phyloP scores from a whole-genome alignment of 108 stramenopile species.

The Cyclotella sp. region DNA sequence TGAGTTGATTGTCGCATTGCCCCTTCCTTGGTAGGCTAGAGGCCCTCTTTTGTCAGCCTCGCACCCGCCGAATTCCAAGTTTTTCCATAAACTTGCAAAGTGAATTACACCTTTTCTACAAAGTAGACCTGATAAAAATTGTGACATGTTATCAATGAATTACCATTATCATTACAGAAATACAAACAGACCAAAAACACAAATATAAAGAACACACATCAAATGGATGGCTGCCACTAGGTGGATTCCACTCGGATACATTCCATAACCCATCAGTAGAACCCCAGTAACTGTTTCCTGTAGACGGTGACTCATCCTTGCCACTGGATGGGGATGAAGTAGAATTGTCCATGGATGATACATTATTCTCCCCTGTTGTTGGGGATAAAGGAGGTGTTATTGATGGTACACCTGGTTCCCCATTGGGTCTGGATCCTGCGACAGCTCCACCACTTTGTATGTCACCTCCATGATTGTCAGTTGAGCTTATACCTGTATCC shows the following conservation, averaged over 20 bases:
- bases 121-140: too few relatives aligned
- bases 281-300: slow-evolving; percentile 4
- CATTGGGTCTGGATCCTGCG: background rate
- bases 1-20: too few relatives aligned
- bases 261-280: background rate
- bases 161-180: background rate
- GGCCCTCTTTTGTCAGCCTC: too few relatives aligned
- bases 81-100: too few relatives aligned
- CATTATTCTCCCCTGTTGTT: background rate
- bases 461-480: background rate
- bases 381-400: slow-evolving; percentile 1
- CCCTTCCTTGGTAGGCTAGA: too few relatives aligned
- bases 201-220: background rate
- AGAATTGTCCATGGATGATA: background rate
- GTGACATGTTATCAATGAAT: too few relatives aligned
- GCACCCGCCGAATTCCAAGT: too few relatives aligned
- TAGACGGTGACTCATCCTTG: background rate
- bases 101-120: too few relatives aligned
- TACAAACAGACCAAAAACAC: background rate
- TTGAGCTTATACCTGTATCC: background rate
- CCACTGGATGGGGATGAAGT: background rate
- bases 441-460: background rate
- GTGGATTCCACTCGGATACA: slow-evolving; percentile 16
- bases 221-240: background rate
- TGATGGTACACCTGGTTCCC: background rate